Base-by-base conservation (phyloP, 2,329 filamentous ascomycete genomes). In the Penicillium frequentans region DNA sequence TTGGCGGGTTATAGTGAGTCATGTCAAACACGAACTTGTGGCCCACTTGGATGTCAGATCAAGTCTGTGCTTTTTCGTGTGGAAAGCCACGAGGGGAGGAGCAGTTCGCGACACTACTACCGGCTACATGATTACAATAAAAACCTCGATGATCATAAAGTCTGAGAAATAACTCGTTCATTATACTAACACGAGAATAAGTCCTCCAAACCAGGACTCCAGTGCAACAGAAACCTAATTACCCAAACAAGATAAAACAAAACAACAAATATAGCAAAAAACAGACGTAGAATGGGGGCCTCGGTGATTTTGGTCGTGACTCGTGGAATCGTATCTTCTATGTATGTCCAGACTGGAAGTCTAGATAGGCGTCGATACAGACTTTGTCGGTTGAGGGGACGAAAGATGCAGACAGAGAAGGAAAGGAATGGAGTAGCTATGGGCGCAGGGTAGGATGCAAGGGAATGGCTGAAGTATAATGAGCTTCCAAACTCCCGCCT, bases 321-420 rank as follows among this genome's bases (percentile, higher is more conserved):
- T 66, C 64, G 57, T 66, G 58, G 51, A 64, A 60, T 64, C 63
- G 58, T 65, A 59, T 55, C 60, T 64, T 65, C 60, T 63, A 63
- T 64, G 52, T 63, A 62, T 64, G 52, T 58, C 57, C 55, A 43
- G 39, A 58, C 37, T 39, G 26, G 27, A 21, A 43, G 43, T 52
- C 54, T 45, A 50, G n/a, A 24, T 24, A 43, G 47, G 23, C 43
- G 46, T 62, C 59, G 49, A 50, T 60, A 59, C 56, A 57, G 61
- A 55, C 54, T 62, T 52, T 52, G 54, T 62, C 39, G 49, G 50
- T 11, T 33, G 52, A 53, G 42, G 42, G 37, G 51, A 54, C 37
- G 56, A 56, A 54, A 49, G n/a, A 52, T 16, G 16, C n/a, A 50
- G 19, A 45, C 21, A 24, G 5, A 46, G 26, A 39, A 52, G 14